Evolutionary conservation across 2,329 filamentous ascomycete genomes (phyloP).

Genomic region (Xylaria digitata): DNA sequence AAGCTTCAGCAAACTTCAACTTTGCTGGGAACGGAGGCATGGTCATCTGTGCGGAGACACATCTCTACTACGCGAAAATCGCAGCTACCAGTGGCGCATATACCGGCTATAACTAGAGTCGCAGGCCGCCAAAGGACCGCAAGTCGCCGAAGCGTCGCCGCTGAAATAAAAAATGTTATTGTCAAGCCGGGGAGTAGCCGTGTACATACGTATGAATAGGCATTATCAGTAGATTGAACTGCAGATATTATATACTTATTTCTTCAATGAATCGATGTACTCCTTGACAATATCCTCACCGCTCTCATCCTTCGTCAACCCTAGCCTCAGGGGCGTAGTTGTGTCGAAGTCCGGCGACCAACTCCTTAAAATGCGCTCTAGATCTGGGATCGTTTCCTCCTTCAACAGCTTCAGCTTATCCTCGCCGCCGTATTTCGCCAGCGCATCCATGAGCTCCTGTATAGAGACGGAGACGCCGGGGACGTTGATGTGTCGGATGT

Average conservation of each 20-base stretch:
- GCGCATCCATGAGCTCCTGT: slow-evolving; percentile 70
- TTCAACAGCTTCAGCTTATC: slow-evolving; percentile 63
- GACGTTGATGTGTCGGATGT: slow-evolving; percentile 67
- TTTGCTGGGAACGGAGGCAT: slow-evolving; percentile 58
- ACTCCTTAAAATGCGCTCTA: slow-evolving; percentile 68
- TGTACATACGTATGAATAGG: background rate
- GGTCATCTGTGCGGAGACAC: slow-evolving; percentile 57
- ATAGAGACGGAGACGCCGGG: slow-evolving; percentile 68
- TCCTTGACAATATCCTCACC: slow-evolving; percentile 67
- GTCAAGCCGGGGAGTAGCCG: background rate
- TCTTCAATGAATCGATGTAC: slow-evolving; percentile 59
- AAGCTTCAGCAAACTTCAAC: slow-evolving; percentile 60
- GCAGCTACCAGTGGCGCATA: slow-evolving; percentile 43
- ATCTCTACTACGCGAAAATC: slow-evolving; percentile 55
- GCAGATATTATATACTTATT: slow-evolving; percentile 19
- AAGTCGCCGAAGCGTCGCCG: too few species aligned
- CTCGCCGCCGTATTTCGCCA: slow-evolving; percentile 66
- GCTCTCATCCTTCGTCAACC: slow-evolving; percentile 62
- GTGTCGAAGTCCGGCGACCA: slow-evolving; percentile 70
- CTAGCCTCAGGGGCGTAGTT: slow-evolving; percentile 60
- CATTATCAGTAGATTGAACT: background rate
- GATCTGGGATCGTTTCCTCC: slow-evolving; percentile 64
- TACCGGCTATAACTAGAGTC: slow-evolving; percentile 4
- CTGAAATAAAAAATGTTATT: too few species aligned
- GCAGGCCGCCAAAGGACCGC: too few species aligned